These are phyloP conservation scores for Corrigiola litoralis DNA, from an alignment of 179 eudicot genomes.

Conservation along the genomic window DNA sequence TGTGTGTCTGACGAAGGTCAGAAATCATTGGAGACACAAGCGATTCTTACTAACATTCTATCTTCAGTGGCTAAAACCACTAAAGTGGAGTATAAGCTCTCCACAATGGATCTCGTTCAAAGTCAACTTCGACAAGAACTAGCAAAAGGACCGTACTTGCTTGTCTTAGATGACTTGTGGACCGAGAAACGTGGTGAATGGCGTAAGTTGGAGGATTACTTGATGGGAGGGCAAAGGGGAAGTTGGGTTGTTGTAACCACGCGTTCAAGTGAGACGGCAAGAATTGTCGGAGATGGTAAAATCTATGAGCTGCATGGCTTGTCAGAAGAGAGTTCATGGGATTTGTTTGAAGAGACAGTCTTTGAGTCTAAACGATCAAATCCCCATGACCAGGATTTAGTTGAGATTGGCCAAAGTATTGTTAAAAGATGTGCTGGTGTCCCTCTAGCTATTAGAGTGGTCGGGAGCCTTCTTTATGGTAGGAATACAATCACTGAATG, in stretches of 20 bases:
- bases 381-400: not conserved
- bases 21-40: not conserved
- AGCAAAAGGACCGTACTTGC: not conserved
- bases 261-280: slow-evolving; percentile 1
- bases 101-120: not conserved
- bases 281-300: not conserved
- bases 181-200: not conserved
- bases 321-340: slow-evolving; percentile 7
- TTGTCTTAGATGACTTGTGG: slow-evolving; percentile 16
- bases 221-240: not conserved
- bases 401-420: not conserved
- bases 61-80: too few species aligned
- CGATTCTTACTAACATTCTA: not conserved
- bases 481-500: slow-evolving; percentile 5
- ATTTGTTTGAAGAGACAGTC: slow-evolving; percentile 2
- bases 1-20: slow-evolving; percentile 7
- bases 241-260: slow-evolving; percentile 5
- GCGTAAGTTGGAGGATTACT: not conserved
- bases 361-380: not conserved
- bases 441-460: slow-evolving; percentile 15
- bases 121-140: not conserved
- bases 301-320: slow-evolving; percentile 5
- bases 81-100: too few species aligned
- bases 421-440: slow-evolving; percentile 3
- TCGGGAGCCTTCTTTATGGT: slow-evolving; percentile 11